A percentile compares a stretch with the other conserved stretches of the same genome.
Evolutionary conservation across 1,284 basidiomycete species (phyloP).

Genomic region (Apiotrichum montevideense): DNA sequence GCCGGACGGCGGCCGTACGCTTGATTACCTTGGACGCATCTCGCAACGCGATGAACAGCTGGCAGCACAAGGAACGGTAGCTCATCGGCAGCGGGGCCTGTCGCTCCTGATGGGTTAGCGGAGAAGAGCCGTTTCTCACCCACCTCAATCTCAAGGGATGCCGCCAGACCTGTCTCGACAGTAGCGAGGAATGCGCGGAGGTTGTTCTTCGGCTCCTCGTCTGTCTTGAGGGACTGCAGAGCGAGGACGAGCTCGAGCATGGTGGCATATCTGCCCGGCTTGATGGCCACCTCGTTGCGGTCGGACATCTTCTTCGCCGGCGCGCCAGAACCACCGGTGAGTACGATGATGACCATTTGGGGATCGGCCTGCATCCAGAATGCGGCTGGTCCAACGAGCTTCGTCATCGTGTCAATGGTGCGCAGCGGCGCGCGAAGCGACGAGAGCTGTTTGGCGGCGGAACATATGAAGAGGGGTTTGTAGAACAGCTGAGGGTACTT

Average conservation of each 20-base stretch:
- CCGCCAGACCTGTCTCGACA: conserved; percentile 57
- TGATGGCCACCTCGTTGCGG: conserved; percentile 50
- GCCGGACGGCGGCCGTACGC: conserved; percentile 5
- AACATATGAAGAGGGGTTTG: conserved; percentile 66
- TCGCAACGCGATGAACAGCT: conserved; percentile 25
- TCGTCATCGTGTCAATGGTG: conserved; percentile 53
- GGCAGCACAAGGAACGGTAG: conserved; percentile 28
- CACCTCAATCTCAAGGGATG: conserved; percentile 55
- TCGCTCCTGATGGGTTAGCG: conserved; percentile 39
- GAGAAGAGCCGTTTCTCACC: no score
- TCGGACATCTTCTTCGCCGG: conserved; percentile 29
- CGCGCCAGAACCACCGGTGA: conserved; percentile 43
- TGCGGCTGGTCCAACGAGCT: conserved; percentile 52
- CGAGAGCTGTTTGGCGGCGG: conserved; percentile 57
- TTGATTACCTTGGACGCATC: conserved; percentile 10
- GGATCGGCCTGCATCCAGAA: conserved; percentile 63
- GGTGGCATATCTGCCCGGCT: conserved; percentile 61
- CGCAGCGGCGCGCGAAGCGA: conserved; percentile 58
- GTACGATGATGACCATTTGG: conserved; percentile 67
- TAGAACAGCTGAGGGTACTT: conserved; percentile 60
- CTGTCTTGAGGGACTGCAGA: conserved; percentile 31
- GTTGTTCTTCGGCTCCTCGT: background rate
- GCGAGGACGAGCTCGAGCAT: conserved; percentile 59
- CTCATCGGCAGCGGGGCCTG: conserved; percentile 18
- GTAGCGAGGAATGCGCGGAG: conserved; percentile 50